phyloP scores from a whole-genome alignment of 257 asterid species.

The Rauvolfia tetraphylla region DNA sequence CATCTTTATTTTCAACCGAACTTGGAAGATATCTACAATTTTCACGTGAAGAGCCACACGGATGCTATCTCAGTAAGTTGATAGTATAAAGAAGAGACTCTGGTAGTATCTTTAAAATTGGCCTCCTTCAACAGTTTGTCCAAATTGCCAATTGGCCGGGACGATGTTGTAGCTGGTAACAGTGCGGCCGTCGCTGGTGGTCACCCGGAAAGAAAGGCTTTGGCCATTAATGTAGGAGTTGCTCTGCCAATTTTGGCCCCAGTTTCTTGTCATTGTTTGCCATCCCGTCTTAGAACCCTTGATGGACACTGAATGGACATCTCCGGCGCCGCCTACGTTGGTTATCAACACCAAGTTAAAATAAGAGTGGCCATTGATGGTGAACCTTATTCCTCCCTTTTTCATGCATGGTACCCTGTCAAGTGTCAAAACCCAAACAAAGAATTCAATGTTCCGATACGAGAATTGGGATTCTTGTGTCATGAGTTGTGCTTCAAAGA shows the following conservation, averaged over 20 bases:
- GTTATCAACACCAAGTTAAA: slow-evolving; percentile 49
- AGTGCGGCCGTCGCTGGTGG: slow-evolving; percentile 46
- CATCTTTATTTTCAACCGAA: background rate
- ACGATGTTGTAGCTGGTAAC: slow-evolving; percentile 30
- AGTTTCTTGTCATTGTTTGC: slow-evolving; percentile 48
- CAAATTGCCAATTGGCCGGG: slow-evolving; percentile 48
- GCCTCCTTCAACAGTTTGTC: slow-evolving; percentile 53
- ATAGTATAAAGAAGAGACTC: background rate
- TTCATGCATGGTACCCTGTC: slow-evolving; percentile 42
- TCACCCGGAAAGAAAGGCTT: slow-evolving; percentile 43
- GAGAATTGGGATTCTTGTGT: too few relatives aligned
- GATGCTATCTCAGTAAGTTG: background rate
- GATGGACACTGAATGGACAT: slow-evolving; percentile 40
- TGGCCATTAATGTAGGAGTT: slow-evolving; percentile 39
- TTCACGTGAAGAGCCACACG: background rate
- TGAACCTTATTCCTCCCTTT: slow-evolving; percentile 53
- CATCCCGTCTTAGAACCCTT: slow-evolving; percentile 46
- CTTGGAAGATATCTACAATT: background rate
- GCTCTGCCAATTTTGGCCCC: slow-evolving; percentile 69
- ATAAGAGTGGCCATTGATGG: slow-evolving; percentile 51
- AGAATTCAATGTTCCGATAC: background rate
- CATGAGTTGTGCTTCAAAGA: too few relatives aligned
- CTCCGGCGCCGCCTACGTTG: slow-evolving; percentile 60
- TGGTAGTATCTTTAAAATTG: background rate
- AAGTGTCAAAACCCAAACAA: background rate